Evolutionary conservation across 345 rosid species (phyloP).

Genomic region (Trapa bicornis): DNA sequence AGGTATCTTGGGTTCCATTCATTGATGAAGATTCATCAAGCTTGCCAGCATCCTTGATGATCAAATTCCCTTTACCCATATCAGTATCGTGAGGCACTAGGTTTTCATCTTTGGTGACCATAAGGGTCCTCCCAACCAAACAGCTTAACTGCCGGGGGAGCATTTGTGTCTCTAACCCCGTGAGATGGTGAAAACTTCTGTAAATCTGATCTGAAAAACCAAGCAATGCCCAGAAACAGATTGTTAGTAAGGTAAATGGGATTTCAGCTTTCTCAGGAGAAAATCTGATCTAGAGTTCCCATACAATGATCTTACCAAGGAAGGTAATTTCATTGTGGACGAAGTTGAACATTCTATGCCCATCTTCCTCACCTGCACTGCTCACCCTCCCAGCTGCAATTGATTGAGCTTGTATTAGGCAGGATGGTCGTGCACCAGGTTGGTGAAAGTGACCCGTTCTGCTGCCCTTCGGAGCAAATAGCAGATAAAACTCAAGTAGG

Average conservation of each 20-base stretch:
- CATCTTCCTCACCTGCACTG: conserved; percentile 20
- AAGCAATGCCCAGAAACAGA: not conserved
- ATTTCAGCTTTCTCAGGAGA: not conserved
- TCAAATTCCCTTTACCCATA: too few species aligned
- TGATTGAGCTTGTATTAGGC: conserved; percentile 12
- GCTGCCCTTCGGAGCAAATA: conserved; percentile 31
- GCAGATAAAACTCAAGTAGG: conserved; percentile 52
- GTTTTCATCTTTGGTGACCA: too few species aligned
- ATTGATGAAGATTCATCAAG: too few species aligned
- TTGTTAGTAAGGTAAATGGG: not conserved
- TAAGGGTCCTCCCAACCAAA: too few species aligned
- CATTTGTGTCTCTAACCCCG: too few species aligned
- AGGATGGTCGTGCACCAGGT: conserved; percentile 40
- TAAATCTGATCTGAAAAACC: conserved; percentile 15
- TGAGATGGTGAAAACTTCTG: conserved; percentile 7
- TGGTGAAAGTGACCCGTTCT: conserved; percentile 42
- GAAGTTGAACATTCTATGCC: conserved; percentile 12
- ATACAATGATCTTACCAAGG: conserved; percentile 11
- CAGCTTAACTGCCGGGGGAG: too few species aligned
- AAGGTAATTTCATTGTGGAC: conserved; percentile 6
- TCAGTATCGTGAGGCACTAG: too few species aligned
- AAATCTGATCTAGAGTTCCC: not conserved
- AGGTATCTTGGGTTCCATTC: too few species aligned
- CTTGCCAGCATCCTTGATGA: too few species aligned
- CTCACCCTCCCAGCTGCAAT: conserved; percentile 20